Percentiles rank a stretch among this genome's conserved stretches.
Evolutionary conservation across 2,329 filamentous ascomycete species (phyloP).

Genomic region (Myriangium duriaei): DNA sequence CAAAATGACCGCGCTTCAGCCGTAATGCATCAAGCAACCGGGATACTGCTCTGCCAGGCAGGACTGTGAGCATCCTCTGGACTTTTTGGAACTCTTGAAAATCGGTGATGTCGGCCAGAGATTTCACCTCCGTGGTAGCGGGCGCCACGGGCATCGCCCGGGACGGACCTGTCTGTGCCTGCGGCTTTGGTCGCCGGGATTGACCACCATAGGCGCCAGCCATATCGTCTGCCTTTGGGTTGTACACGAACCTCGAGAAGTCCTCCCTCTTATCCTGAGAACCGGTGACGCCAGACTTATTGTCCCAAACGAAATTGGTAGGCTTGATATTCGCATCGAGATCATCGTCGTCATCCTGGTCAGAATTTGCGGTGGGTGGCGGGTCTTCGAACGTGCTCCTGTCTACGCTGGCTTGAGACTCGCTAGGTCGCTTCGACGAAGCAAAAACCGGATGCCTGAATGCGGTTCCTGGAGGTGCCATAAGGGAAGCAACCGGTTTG

Average conservation of each 20-base stretch:
- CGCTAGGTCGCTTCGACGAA: conserved; percentile 16
- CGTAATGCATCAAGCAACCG: conserved; percentile 39
- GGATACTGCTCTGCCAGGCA: conserved; percentile 34
- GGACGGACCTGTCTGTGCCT: conserved; percentile 18
- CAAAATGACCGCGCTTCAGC: conserved; percentile 38
- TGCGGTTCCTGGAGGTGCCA: conserved; percentile 64
- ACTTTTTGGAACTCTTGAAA: conserved; percentile 38
- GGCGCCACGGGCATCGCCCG: conserved; percentile 32
- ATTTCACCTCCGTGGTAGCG: conserved; percentile 24
- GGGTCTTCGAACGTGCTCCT: conserved; percentile 24
- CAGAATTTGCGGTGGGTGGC: conserved; percentile 34
- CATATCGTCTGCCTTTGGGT: conserved; percentile 26
- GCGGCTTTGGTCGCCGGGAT: conserved; percentile 12
- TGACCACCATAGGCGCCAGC: conserved; percentile 28
- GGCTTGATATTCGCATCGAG: conserved; percentile 40
- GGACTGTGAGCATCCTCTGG: conserved; percentile 37
- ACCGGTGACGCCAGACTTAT: conserved; percentile 11
- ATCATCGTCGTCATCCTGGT: conserved; percentile 24
- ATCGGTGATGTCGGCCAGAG: conserved; percentile 40
- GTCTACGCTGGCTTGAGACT: conserved; percentile 20
- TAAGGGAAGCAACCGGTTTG: conserved; percentile 43
- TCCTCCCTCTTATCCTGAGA: neutral
- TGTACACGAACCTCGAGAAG: conserved; percentile 15
- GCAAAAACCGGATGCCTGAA: conserved; percentile 39
- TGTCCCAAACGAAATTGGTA: conserved; percentile 40